A percentile compares a stretch with the other conserved stretches of the same genome.
Conservation (phyloP, 2,329 filamentous ascomycete genomes). For the Harringtonia lauricola region DNA sequence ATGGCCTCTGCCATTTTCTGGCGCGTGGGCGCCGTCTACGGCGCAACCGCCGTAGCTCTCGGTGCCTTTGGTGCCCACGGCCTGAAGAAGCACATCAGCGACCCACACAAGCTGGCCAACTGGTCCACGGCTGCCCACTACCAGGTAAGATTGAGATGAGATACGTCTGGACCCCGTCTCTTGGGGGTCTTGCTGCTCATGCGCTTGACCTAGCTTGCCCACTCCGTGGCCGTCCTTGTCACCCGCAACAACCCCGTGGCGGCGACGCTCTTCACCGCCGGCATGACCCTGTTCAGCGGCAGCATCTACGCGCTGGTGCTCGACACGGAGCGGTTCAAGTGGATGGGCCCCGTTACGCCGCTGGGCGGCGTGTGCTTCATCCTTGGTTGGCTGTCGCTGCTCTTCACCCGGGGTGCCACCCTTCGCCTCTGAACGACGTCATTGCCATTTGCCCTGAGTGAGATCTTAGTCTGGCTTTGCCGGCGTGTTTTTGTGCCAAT, state of each 20-base stretch:
- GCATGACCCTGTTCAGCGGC: slow-evolving; percentile 58
- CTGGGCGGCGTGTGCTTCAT: slow-evolving; percentile 54
- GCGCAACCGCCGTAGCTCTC: slow-evolving; percentile 47
- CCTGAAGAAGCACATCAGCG: slow-evolving; percentile 47
- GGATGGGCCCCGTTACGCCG: slow-evolving; percentile 53
- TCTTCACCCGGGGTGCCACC: slow-evolving; percentile 10
- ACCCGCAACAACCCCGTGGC: slow-evolving; percentile 46
- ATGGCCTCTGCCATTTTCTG: slow-evolving; percentile 31
- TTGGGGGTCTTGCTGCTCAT: neutral
- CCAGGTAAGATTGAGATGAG: slow-evolving; percentile 41
- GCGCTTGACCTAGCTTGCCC: slow-evolving; percentile 33
- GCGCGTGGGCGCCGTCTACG: slow-evolving; percentile 51
- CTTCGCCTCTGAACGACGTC: slow-evolving; percentile 2
- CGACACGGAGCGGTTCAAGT: slow-evolving; percentile 48
- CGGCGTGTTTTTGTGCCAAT: too few relatives aligned
- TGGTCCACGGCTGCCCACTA: slow-evolving; percentile 59
- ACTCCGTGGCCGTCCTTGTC: slow-evolving; percentile 49
- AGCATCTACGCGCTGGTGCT: slow-evolving; percentile 53
- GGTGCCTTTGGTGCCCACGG: slow-evolving; percentile 61
- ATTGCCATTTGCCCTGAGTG: too few relatives aligned
- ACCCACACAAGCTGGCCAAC: slow-evolving; percentile 46
- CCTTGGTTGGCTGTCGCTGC: slow-evolving; percentile 45
- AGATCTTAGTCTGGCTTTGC: too few relatives aligned
- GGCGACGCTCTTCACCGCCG: slow-evolving; percentile 47
- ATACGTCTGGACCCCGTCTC: too few relatives aligned